Evolutionary conservation across 495 filamentous ascomycete genomes (phyloP).

Genomic region (Usnea hakonensis): DNA sequence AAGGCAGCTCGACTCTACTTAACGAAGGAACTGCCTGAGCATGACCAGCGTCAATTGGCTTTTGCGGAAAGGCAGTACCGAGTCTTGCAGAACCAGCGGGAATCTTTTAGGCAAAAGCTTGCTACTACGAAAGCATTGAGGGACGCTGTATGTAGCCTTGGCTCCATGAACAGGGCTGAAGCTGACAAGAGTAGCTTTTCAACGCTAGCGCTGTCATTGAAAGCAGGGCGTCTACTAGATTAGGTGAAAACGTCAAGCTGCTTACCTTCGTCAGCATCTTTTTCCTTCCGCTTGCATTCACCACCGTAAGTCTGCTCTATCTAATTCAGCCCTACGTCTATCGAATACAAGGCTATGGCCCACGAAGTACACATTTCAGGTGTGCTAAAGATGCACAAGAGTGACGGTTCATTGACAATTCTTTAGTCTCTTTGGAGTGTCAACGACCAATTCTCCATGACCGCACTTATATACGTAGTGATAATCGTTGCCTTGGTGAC

Average conservation of each 20-base stretch:
- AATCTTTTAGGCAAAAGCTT: conserved; percentile 27
- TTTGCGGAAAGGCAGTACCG: conserved; percentile 23
- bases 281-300: conserved; percentile 41
- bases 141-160: conserved; percentile 21
- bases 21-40: conserved; percentile 4
- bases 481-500: conserved; percentile 23
- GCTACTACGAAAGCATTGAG: conserved; percentile 24
- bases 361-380: not conserved
- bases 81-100: conserved; percentile 23
- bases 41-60: conserved; percentile 16
- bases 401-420: not conserved
- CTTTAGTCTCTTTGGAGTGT: conserved; percentile 25
- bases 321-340: not conserved
- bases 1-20: conserved; percentile 17
- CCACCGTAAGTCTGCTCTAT: conserved; percentile 25
- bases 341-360: not conserved
- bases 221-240: conserved; percentile 27
- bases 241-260: conserved; percentile 41
- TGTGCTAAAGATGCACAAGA: not conserved
- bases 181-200: conserved; percentile 22
- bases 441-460: conserved; percentile 25
- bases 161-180: not conserved
- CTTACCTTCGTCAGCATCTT: conserved; percentile 43
- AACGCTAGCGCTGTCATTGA: conserved; percentile 30
- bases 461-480: conserved; percentile 21